Evolutionary conservation across 2,329 filamentous ascomycete species (phyloP), one percentile per base, ranked within the genome.

Genomic region (Aspergillus novofumigatus): DNA sequence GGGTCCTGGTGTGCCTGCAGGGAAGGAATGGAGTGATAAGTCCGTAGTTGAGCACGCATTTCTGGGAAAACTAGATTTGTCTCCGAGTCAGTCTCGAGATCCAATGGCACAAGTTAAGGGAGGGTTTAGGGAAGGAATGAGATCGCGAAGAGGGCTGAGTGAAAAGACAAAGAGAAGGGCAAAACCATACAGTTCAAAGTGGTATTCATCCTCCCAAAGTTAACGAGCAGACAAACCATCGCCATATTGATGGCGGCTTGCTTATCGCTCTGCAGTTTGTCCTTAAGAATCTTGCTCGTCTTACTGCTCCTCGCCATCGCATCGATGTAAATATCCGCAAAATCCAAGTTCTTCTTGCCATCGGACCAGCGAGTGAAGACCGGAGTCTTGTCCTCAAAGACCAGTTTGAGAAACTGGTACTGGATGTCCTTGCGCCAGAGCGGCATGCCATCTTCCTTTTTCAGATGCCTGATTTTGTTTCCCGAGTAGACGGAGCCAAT

Each of bases 261-360:
- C 68, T 91, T 87, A 72, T 99, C 94, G 65, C 88, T 94, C 68
- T 96, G 83, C 62, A 99, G 82, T 80, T 99, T 97, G 76, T 99
- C 94, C 74, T 96, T 91, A 62, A 99, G 81, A 51, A 99, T 94
- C 78, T 97, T 97, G 81, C 94, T 97, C 28, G 93, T 97, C 81
- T 99, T 99, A 81, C 91, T 97, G 78, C 94, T 99, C 74, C 92
- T 86, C 3, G 94, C 92, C 93, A 99, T 97, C 59, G 94, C 93
- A 75, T 97, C 94, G 68, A 99, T 93, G 77, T 99, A 99, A 59
- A 99, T 85, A 73, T 97, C 92, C 59, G 94, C 92, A 73, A 99
- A 99, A 7, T 82, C 85, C 67, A 83, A 75, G 63, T 85, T 89
- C 68, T 89, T 86, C 68, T 88, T 87, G 56, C 83, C 83, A 65